Percentiles rank a stretch among this genome's conserved stretches.
Conservation (phyloP, 1,284 basidiomycete species). For the Peniophora sp. region DNA sequence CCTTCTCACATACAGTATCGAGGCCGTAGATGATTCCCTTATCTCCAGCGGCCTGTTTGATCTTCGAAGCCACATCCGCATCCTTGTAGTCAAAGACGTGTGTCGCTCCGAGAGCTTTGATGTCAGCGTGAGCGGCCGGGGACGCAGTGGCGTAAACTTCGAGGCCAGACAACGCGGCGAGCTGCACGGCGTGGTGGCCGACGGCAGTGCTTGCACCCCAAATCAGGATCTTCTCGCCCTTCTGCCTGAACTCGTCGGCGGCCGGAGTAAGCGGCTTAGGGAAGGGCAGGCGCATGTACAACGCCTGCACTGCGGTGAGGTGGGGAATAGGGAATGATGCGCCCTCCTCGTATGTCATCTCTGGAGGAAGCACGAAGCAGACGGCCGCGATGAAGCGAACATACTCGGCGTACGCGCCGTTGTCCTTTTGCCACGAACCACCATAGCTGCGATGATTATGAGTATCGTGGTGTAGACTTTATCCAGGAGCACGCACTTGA, state of each 20-base stretch:
- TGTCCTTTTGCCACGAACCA: constrained; percentile 12
- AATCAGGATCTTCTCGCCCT: constrained; percentile 20
- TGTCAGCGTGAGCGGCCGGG: constrained; percentile 26
- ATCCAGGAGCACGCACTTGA: constrained; percentile 27
- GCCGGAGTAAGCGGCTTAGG: constrained; percentile 5
- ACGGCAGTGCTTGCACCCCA: constrained; percentile 34
- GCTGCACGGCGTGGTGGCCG: constrained; percentile 33
- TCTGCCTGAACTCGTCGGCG: background rate
- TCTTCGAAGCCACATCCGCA: constrained; percentile 15
- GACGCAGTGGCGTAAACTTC: constrained; percentile 33
- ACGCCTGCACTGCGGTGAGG: constrained; percentile 2
- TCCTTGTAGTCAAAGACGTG: constrained; percentile 26
- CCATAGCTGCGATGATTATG: background rate
- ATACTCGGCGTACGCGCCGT: constrained; percentile 9
- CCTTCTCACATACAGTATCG: constrained; percentile 5
- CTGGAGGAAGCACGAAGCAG: constrained; percentile 16
- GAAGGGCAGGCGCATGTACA: constrained; percentile 8
- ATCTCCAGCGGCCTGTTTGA: constrained; percentile 10
- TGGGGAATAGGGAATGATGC: constrained; percentile 10
- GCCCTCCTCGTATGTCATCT: constrained; percentile 15
- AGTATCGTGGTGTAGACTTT: background rate
- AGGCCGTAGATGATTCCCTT: background rate
- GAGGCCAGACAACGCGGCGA: constrained; percentile 27
- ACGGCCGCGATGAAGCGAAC: constrained; percentile 11
- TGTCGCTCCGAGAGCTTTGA: constrained; percentile 32